A percentile compares a stretch with the other conserved stretches of the same genome.
phyloP scores from a whole-genome alignment of 352 stramenopile species.

The Globisporangium camurandrum region DNA sequence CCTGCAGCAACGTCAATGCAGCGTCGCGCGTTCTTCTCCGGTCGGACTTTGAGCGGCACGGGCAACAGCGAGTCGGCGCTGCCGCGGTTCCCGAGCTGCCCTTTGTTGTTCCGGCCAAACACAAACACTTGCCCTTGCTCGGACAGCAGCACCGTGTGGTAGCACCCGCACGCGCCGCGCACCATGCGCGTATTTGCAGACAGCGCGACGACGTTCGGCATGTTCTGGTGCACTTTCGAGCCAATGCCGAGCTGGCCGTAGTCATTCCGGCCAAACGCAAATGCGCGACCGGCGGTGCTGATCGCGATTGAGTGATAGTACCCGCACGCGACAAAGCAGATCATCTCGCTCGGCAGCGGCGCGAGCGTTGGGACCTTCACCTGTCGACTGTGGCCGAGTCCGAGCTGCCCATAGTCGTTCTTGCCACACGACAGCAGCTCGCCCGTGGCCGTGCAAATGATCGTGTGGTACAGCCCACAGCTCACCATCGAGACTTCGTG shows the following conservation, averaged over 20 bases:
- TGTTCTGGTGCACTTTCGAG: conserved; percentile 78
- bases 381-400: conserved; percentile 67
- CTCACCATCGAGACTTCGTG: conserved; percentile 69
- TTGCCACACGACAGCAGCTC: conserved; percentile 79
- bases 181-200: conserved; percentile 66
- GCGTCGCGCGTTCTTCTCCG: conserved; percentile 66
- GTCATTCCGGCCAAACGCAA: conserved; percentile 82
- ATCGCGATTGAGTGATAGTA: conserved; percentile 85
- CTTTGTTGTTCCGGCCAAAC: conserved; percentile 87
- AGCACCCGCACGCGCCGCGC: conserved; percentile 75
- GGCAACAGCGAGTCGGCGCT: conserved; percentile 76
- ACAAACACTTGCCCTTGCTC: conserved; percentile 81
- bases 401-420: conserved; percentile 85
- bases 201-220: conserved; percentile 57
- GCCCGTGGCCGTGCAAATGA: conserved; percentile 59
- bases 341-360: conserved; percentile 53
- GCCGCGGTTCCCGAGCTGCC: conserved; percentile 78
- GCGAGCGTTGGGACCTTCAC: conserved; percentile 63
- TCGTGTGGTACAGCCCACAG: conserved; percentile 81
- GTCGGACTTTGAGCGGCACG: conserved; percentile 75
- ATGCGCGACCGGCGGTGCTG: conserved; percentile 49
- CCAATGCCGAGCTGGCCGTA: conserved; percentile 84
- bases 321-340: conserved; percentile 76
- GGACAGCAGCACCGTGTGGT: conserved; percentile 79
- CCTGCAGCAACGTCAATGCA: conserved; percentile 79